phyloP scores from a whole-genome alignment of 1,284 basidiomycete genomes.

The Ceratobasidium sp. region DNA sequence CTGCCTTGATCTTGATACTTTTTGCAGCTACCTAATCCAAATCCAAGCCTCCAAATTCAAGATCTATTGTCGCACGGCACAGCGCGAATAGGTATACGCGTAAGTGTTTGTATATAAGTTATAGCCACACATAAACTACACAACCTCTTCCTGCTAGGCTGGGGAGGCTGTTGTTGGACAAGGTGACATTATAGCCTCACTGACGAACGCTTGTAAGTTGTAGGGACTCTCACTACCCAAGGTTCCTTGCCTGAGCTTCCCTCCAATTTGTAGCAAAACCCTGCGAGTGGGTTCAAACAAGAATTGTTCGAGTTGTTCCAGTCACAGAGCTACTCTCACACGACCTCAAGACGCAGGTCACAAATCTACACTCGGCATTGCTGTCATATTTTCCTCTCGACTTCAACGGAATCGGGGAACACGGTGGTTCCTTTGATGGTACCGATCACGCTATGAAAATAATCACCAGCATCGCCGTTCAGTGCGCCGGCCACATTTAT shows the following conservation, averaged over 20 bases:
- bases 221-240: too few species aligned
- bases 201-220: not conserved
- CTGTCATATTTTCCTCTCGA: conserved; percentile 3
- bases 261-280: not conserved
- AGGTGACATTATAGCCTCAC: not conserved
- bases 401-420: not conserved
- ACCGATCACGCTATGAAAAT: not conserved
- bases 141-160: too few species aligned
- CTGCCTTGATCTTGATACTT: not conserved
- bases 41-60: not conserved
- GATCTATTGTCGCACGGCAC: not conserved
- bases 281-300: not conserved
- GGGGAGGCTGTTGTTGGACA: too few species aligned
- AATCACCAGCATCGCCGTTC: conserved; percentile 7
- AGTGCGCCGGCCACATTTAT: not conserved
- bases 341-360: not conserved
- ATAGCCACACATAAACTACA: too few species aligned
- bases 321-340: not conserved
- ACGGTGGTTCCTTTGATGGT: not conserved
- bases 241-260: not conserved
- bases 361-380: not conserved
- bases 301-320: conserved; percentile 1
- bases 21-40: not conserved
- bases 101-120: not conserved
- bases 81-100: not conserved